These are phyloP conservation scores for Prunus mongolica DNA, from an alignment of 306 rosid genomes.

Conservation along the genomic window DNA sequence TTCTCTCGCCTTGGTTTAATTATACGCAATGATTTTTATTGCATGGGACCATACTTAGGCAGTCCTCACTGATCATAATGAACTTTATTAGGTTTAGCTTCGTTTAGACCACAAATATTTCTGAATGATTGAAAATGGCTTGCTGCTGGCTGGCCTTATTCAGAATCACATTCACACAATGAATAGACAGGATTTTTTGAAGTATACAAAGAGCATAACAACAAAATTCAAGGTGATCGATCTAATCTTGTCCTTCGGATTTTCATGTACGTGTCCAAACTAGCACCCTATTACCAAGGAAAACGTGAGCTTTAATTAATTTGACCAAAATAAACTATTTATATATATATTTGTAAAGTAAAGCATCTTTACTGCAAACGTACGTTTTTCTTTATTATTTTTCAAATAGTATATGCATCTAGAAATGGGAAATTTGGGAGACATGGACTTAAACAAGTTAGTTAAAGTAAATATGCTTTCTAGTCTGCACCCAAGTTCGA, in stretches of 20 bases:
- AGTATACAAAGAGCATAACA: background rate
- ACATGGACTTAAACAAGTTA: too few species aligned
- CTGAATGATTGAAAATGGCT: background rate
- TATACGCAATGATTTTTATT: background rate
- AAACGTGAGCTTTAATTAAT: background rate
- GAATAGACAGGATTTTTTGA: background rate
- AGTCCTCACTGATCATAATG: background rate
- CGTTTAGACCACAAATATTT: background rate
- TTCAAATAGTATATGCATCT: too few species aligned
- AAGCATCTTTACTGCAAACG: conserved; percentile 12
- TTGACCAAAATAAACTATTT: conserved; percentile 16
- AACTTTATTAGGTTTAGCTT: background rate
- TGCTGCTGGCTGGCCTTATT: background rate
- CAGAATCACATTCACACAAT: background rate
- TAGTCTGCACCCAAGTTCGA: too few species aligned
- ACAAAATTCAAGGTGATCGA: background rate
- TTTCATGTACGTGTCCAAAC: background rate
- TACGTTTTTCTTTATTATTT: too few species aligned
- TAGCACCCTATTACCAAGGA: background rate
- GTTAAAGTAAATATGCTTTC: too few species aligned
- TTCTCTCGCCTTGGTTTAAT: background rate
- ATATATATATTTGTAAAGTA: conserved; percentile 14
- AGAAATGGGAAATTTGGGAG: too few species aligned
- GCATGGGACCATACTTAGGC: too few species aligned
- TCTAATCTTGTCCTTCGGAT: background rate